Evolutionary conservation across 805 yeast species (phyloP), one percentile per base, ranked within the genome.

Genomic region (Starmerella etchellsii): DNA sequence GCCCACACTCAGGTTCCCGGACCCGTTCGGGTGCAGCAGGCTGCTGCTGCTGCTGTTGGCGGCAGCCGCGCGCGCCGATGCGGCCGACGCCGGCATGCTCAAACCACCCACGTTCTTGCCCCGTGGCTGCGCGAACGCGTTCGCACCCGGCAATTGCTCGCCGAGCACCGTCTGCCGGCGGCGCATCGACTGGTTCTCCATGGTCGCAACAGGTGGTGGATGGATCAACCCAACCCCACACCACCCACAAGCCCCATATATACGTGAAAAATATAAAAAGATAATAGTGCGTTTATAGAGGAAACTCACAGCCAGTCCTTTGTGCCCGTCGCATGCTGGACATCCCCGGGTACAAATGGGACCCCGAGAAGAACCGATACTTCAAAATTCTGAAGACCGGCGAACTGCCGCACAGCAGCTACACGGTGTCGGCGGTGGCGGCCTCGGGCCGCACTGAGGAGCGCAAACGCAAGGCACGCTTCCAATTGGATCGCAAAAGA

Each of bases 91-190:
- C 7, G 32, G 32, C 18, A 29, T 29, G 20, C 32, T 11, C 9
- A 11, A 10, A 7, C 7, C 10, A 10, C 25, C 10, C 25, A 23
- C 25, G 25, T 23, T 23, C 25, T 10, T 8, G 7, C 10, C 10
- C 10, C 7, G 25, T 10, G 25, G 25, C 25, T 23, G 25, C 25
- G 10, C 10, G 10, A 23, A n/a, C n/a, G n/a, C n/a, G n/a, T 23
- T 34, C 13, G 31, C 31, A 20, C 14, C 33, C 29, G 31, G 44
- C 37, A 40, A 41, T 41, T 40, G 53, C 41, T 49, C 53, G n/a
- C 47, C 50, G 26, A 49, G 42, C 47, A 49, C 48, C 37, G 54
- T 50, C 41, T 49, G 54, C 29, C 53, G 50, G 37, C 47, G 37
- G 15, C 54, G 49, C 51, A 50, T 41, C 35, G 52, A 49, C 21